Conservation (phyloP, 305 asterid genomes). For the Solanum hybrid region DNA sequence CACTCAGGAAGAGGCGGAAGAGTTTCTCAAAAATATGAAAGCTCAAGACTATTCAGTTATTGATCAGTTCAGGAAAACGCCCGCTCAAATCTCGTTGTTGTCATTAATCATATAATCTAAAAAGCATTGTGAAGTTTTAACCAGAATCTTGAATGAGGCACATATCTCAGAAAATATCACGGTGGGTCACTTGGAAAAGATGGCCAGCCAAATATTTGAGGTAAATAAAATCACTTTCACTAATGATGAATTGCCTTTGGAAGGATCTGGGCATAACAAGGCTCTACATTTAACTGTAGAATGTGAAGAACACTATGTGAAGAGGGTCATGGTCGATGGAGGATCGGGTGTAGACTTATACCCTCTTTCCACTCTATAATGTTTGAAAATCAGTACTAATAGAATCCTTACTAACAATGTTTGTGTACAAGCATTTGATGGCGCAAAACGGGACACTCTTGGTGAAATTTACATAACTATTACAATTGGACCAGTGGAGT, state of each 20-base stretch:
- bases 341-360: background rate
- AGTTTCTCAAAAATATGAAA: background rate
- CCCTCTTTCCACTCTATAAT: background rate
- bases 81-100: background rate
- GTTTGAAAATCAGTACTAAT: background rate
- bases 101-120: background rate
- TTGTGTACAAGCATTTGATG: accelerated
- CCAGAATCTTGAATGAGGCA: background rate
- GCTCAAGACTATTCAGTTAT: background rate
- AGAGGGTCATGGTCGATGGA: background rate
- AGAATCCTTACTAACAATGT: background rate
- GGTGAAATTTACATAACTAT: background rate
- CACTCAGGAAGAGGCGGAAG: background rate
- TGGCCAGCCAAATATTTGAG: background rate
- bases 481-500: background rate
- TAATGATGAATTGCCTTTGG: background rate
- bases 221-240: background rate
- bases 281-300: background rate
- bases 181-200: background rate
- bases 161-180: background rate
- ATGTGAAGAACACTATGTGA: background rate
- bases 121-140: too few species aligned
- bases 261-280: background rate
- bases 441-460: background rate
- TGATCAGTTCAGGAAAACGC: background rate